Evolutionary conservation across 1,284 basidiomycete species (phyloP), one percentile per base, ranked within the genome.

Genomic region (Cryptococcus sp.): DNA sequence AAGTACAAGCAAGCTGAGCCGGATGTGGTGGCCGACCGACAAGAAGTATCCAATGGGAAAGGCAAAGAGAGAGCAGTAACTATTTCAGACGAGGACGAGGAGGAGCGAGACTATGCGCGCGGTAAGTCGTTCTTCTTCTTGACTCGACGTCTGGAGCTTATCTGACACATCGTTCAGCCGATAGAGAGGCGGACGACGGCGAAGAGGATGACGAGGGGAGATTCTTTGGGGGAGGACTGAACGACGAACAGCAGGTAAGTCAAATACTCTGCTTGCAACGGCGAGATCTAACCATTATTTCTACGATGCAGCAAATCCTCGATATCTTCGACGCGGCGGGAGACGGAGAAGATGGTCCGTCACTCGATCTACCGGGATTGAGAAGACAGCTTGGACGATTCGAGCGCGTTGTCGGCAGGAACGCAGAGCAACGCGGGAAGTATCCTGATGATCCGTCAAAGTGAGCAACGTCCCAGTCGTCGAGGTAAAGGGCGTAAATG

Each of bases 371-470:
- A 1, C 85, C 86, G 3, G 82, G 83, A 23, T 83, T 95, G 15
- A 85, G 91, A 53, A 84, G 88, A 65, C 81, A 89, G 58, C 81
- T 99, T 15, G 79, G 90, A 37, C 84, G 85, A 44, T 89, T 99
- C 64, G 94, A 99, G 77, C 84, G 91, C 20, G 86, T 90, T 1
- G 88, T 90, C 29, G 87, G 89, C 71, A 95, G 91, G 79, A 99
- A 99, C 75, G 89, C 94, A 67, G 91, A 96, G 75, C 89, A 96
- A 74, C 83, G 95, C 29, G 93, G 91, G 10, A 94, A 94, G 76
- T 91, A 88, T 73, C 89, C 91, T 0, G 84, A 90, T 59, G 91
- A 95, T 65, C 93, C 93, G 1, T 84, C 91, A 47, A 95, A 89
- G 93, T 93, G 66, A 55, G 85, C 77, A 2, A 40, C 17, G n/a